Base-by-base conservation (phyloP, 805 yeast genomes). In the Saccharomycopsis javanensis region DNA sequence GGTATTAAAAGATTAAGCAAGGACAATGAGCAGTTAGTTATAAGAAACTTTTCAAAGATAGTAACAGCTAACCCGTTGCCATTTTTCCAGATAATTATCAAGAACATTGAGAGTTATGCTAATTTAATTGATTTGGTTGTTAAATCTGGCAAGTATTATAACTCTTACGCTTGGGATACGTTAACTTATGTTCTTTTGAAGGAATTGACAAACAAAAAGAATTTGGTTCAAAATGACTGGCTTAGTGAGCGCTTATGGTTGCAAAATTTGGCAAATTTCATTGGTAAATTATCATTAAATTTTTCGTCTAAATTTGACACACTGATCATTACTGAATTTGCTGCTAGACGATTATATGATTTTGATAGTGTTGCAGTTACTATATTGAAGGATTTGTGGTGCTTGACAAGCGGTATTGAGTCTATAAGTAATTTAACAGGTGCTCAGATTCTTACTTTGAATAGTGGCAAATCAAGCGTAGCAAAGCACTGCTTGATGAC, bases 61-160 rank as follows among this genome's bases (percentile, higher is more conserved):
- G 79, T 90, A 20, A 83, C 81, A 59, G 71, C 86, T 1, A 88
- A 88, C 67, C 97, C 98, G 1, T 67, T 90, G 18, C 85, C 95
- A 1, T 81, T 90, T 13, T 79, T 91, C 50, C 71, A 79, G 23
- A 83, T 87, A 0, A 77, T 88, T 51, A 75, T 91, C 10, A 81
- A 81, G 51, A 97, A 89, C 66, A 81, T 92, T 61, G 98, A 92
- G 69, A 88, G 94, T 72, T 92, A 92, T 67, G 96, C 86, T 66
- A 92, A 92, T 66, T 78, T 92, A 61, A 86, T 85, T 50, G 82
- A 81, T 38, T 74, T 92, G 57, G 82, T 92, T 5, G 90, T 88
- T 8, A 85, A 85, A 51, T 80, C 94, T 5, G 89, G 96, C 0
- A 73, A 81, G 45, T 85, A 80, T 65, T 88, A 89, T 67, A 85